Conservation (phyloP, 805 yeast genomes). For the Cyberlindnera sargentensis region DNA sequence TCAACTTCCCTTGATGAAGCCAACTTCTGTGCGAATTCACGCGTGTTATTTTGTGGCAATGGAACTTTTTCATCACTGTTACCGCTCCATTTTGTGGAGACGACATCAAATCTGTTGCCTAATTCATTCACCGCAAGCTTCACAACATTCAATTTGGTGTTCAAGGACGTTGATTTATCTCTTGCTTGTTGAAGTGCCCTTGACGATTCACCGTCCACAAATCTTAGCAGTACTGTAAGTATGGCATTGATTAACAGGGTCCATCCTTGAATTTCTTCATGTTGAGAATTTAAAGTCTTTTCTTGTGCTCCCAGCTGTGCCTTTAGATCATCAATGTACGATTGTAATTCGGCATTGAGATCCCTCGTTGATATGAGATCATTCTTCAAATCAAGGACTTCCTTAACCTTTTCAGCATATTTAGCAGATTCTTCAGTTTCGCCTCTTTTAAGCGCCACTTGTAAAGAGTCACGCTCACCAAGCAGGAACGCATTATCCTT, state of each 20-base stretch:
- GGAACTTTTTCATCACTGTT: conserved; percentile 2
- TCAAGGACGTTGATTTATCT: conserved; percentile 14
- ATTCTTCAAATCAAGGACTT: conserved; percentile 21
- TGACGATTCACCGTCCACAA: conserved; percentile 14
- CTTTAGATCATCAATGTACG: conserved; percentile 18
- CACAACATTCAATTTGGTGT: conserved; percentile 17
- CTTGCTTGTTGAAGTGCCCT: conserved; percentile 17
- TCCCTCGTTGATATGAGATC: conserved; percentile 20
- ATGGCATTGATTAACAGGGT: conserved; percentile 11
- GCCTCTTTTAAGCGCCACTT: conserved; percentile 10
- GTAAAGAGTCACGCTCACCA: conserved; percentile 14
- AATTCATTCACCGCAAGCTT: conserved; percentile 16
- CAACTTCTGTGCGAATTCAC: conserved; percentile 8
- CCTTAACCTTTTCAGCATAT: conserved; percentile 16
- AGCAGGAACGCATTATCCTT: conserved; percentile 15
- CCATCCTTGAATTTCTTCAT: conserved; percentile 8
- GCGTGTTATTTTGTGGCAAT: neutral
- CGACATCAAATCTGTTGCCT: conserved; percentile 1
- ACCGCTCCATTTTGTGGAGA: neutral
- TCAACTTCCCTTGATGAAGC: conserved; percentile 10
- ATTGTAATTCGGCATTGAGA: conserved; percentile 18
- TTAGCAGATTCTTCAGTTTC: conserved; percentile 3
- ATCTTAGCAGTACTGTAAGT: conserved; percentile 5
- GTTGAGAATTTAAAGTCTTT: conserved; percentile 1
- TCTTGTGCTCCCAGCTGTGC: conserved; percentile 9